These are phyloP conservation scores for Dujonia santamariae DNA, from an alignment of 1,139 yeast genomes.

Conservation along the genomic window DNA sequence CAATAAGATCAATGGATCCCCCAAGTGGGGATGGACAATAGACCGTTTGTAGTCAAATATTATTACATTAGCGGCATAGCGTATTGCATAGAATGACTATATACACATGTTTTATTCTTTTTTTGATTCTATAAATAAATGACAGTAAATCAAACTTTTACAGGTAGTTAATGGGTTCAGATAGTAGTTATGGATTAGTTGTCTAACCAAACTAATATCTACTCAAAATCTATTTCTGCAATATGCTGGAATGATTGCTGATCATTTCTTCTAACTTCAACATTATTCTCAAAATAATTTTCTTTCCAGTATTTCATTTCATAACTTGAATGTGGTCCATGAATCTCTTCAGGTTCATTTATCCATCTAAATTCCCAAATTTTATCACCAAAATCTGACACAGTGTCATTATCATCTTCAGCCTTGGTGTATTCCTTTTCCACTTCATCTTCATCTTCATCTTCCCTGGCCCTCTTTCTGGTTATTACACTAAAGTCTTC, in stretches of 20 bases:
- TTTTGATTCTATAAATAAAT: no score
- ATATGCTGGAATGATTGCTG: conserved; percentile 26
- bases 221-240: conserved; percentile 18
- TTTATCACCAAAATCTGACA: conserved; percentile 29
- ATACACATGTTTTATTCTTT: no score
- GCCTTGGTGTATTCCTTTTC: conserved; percentile 9
- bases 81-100: no score
- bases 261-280: conserved; percentile 38
- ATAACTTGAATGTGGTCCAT: conserved; percentile 57
- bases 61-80: no score
- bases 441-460: conserved; percentile 12
- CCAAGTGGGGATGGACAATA: no score
- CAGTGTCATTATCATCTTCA: conserved; percentile 10
- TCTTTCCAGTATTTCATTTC: conserved; percentile 63
- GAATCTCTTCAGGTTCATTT: conserved; percentile 38
- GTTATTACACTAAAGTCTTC: conserved; percentile 17
- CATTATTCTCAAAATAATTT: conserved; percentile 52
- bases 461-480: conserved; percentile 21
- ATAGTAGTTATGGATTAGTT: no score
- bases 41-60: no score
- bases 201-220: no score
- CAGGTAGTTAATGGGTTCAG: no score
- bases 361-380: conserved; percentile 66
- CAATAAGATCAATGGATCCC: no score
- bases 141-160: no score